A percentile compares a stretch with the other conserved stretches of the same genome.
Evolutionary conservation across 768 basidiomycete genomes (phyloP).

Genomic region (Lactifluus echinatus): DNA sequence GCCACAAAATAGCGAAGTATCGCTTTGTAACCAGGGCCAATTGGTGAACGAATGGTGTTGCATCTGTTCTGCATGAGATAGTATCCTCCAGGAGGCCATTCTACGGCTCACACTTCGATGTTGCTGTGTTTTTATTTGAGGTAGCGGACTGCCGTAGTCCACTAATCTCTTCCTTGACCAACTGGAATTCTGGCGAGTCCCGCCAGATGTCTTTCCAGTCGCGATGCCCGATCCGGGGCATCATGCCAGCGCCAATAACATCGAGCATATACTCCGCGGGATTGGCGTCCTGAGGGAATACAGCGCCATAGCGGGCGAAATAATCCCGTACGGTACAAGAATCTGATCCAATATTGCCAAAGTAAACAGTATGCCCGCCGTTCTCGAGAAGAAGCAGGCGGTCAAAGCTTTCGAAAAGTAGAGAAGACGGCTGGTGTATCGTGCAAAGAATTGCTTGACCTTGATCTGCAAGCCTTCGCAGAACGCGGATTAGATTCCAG

Average conservation of each 20-base stretch:
- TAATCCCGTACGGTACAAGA: conserved; percentile 63
- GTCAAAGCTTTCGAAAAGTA: conserved; percentile 84
- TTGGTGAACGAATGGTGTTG: conserved; percentile 71
- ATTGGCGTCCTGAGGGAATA: conserved; percentile 70
- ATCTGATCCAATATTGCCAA: conserved; percentile 77
- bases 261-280: conserved; percentile 71
- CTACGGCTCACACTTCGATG: conserved; percentile 1
- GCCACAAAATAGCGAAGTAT: conserved; percentile 67
- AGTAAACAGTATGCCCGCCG: conserved; percentile 91
- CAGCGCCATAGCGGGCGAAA: conserved; percentile 65
- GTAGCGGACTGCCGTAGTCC: conserved; percentile 28
- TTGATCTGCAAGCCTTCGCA: conserved; percentile 73
- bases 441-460: conserved; percentile 89
- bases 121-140: background rate
- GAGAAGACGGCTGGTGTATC: conserved; percentile 80
- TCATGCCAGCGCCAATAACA: conserved; percentile 79
- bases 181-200: conserved; percentile 50
- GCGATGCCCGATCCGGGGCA: conserved; percentile 59
- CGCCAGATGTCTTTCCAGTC: conserved; percentile 88
- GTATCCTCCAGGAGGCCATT: background rate
- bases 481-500: conserved; percentile 75
- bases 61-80: conserved; percentile 36
- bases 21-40: conserved; percentile 56
- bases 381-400: conserved; percentile 56
- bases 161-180: conserved; percentile 27